phyloP scores from a whole-genome alignment of 2,329 filamentous ascomycete genomes.

The Arachnopeziza araneosa region DNA sequence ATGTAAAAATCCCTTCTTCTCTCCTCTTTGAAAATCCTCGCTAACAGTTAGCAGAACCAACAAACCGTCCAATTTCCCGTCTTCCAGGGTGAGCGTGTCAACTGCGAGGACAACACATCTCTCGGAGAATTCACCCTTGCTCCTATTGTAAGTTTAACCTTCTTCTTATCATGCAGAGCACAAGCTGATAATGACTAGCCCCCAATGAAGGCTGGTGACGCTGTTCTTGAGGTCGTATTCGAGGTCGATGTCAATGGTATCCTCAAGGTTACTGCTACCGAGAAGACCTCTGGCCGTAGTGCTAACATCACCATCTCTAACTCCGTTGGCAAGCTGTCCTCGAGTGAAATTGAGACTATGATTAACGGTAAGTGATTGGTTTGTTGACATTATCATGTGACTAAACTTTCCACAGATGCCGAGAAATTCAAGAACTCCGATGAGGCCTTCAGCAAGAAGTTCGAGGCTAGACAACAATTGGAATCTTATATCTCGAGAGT shows the following conservation, averaged over 20 bases:
- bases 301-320: conserved; percentile 99
- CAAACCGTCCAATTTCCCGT: conserved; percentile 20
- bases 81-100: conserved; percentile 93
- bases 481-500: conserved; percentile 98
- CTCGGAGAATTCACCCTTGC: conserved; percentile 95
- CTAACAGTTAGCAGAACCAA: conserved; percentile 49
- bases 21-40: conserved; percentile 36
- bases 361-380: conserved; percentile 59
- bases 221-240: conserved; percentile 95
- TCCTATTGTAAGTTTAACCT: conserved; percentile 45
- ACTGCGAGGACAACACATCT: conserved; percentile 97
- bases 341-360: conserved; percentile 95
- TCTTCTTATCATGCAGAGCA: conserved; percentile 58
- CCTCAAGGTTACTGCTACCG: conserved; percentile 97
- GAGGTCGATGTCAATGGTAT: conserved; percentile 99
- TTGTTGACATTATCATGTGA: background rate
- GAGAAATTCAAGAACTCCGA: conserved; percentile 98
- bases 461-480: conserved; percentile 98
- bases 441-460: conserved; percentile 98
- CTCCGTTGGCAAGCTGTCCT: conserved; percentile 97
- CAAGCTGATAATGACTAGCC: background rate
- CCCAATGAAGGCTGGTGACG: conserved; percentile 82
- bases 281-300: conserved; percentile 96
- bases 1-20: conserved; percentile 21
- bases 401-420: conserved; percentile 52